Base-by-base conservation (phyloP, 208 protist genomes). In the Endotrypanum monterogeii region DNA sequence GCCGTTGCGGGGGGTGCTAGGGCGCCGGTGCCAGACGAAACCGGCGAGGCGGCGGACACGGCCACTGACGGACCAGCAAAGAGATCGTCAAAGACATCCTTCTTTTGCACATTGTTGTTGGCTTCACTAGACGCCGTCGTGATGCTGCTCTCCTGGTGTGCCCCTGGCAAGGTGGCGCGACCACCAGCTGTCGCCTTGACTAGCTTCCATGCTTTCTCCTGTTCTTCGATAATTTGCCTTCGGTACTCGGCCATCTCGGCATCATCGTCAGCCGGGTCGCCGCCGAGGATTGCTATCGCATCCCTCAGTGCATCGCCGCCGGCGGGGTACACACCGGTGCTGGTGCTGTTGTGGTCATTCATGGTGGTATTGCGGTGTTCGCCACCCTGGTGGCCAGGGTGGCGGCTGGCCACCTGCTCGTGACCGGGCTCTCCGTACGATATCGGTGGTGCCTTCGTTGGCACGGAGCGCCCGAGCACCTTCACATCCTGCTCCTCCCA, bases 401-500 rank as follows among this genome's bases (percentile, higher is more conserved):
- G 12, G 55, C 37, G 58, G 67, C 52, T 61, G 57, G 78, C 74
- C 67, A 73, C 76, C 70, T 76, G 77, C 60, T 81, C 71, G 67
- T 88, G 76, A 8, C 81, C 74, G 48, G 80, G 73, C 73, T 86
- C 78, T 25, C 62, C 75, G 83, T 92, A 92, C 60, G 78, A 72
- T 32, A 93, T 62, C 2, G 88, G 84, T 60, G 89, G 82, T 18
- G 80, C 81, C 79, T 93, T 93, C 12, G 75, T 65, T 18, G 91
- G 89, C 18, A 73, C 56, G 8, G 80, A 51, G 73, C 91, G 91
- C 71, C 83, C 80, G 8, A 96, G 46, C 60, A 94, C 91, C 75
- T 89, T 91, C n/a, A 96, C 86, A 57, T 93, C 88, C 82, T 96
- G 91, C 86, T 91, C 86, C 80, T 94, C 91, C 91, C 91, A 96